Evolutionary conservation across 805 yeast genomes (phyloP).

Genomic region (Cyberlindnera mrakii): DNA sequence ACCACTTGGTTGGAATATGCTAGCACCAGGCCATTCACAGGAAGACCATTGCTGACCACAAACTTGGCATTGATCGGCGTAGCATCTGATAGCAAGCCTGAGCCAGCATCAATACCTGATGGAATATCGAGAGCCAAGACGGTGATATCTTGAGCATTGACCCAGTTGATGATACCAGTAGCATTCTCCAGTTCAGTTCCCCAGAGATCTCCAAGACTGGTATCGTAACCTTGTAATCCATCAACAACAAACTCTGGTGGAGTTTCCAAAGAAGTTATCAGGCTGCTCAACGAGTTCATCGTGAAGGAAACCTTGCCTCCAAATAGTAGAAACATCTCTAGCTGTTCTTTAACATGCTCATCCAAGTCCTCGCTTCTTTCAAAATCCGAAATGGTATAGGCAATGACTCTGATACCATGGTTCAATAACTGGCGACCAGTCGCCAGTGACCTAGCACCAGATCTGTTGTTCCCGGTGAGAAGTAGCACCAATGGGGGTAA

Average conservation of each 20-base stretch:
- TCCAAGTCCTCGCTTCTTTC: slow-evolving; percentile 18
- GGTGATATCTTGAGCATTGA: slow-evolving; percentile 41
- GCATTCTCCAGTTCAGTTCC: slow-evolving; percentile 33
- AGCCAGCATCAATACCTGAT: slow-evolving; percentile 76
- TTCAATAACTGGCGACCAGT: slow-evolving; percentile 75
- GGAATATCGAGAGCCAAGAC: slow-evolving; percentile 74
- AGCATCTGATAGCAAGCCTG: slow-evolving; percentile 44
- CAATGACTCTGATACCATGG: slow-evolving; percentile 62
- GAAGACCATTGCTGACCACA: slow-evolving; percentile 68
- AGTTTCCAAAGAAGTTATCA: slow-evolving; percentile 46
- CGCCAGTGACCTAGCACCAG: slow-evolving; percentile 72
- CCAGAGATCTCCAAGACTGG: slow-evolving; percentile 53
- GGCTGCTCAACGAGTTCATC: slow-evolving; percentile 29
- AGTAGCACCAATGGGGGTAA: slow-evolving; percentile 71
- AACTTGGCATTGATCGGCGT: slow-evolving; percentile 43
- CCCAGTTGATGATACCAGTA: slow-evolving; percentile 55
- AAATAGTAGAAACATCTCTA: slow-evolving; percentile 46
- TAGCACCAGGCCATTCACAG: slow-evolving; percentile 55
- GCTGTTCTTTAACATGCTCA: slow-evolving; percentile 37
- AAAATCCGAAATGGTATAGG: slow-evolving; percentile 11
- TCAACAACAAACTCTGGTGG: slow-evolving; percentile 80
- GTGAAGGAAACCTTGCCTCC: slow-evolving; percentile 59
- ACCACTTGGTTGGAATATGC: slow-evolving; percentile 52
- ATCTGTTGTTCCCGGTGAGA: slow-evolving; percentile 65
- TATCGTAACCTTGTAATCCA: slow-evolving; percentile 80